phyloP scores from a whole-genome alignment of 1,139 yeast species.

The Meyerozyma athensensis region DNA sequence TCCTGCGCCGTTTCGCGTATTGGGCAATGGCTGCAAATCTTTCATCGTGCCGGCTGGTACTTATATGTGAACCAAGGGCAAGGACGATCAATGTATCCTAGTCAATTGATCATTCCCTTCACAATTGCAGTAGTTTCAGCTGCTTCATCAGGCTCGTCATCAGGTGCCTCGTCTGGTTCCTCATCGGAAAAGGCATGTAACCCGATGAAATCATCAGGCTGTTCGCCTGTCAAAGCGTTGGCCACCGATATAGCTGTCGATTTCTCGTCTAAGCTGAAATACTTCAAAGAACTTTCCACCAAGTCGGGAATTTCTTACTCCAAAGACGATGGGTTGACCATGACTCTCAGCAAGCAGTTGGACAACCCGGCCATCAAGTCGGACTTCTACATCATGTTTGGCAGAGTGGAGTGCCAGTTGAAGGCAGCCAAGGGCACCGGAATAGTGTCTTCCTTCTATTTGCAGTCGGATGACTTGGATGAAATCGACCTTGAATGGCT shows the following conservation, averaged over 20 bases:
- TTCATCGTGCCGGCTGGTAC: neutral
- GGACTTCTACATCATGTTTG: conserved; percentile 80
- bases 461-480: conserved; percentile 82
- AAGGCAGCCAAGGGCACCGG: conserved; percentile 76
- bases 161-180: conserved; percentile 7
- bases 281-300: conserved; percentile 26
- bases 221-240: conserved; percentile 50
- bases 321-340: conserved; percentile 45
- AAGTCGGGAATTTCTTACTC: conserved; percentile 22
- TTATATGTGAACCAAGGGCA: no score
- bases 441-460: conserved; percentile 70
- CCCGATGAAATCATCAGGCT: conserved; percentile 25
- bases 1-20: conserved; percentile 1
- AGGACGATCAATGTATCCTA: no score
- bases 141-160: conserved; percentile 7
- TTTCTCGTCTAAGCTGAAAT: conserved; percentile 39
- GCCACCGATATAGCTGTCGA: conserved; percentile 49
- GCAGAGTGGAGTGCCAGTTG: conserved; percentile 67
- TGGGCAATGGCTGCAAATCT: conserved; percentile 1
- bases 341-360: conserved; percentile 54
- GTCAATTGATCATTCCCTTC: neutral
- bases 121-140: neutral
- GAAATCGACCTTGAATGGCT: conserved; percentile 85
- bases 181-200: conserved; percentile 18
- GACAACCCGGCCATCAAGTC: conserved; percentile 77